phyloP scores from a whole-genome alignment of 2,329 filamentous ascomycete genomes.

The Harringtonia lauricola region DNA sequence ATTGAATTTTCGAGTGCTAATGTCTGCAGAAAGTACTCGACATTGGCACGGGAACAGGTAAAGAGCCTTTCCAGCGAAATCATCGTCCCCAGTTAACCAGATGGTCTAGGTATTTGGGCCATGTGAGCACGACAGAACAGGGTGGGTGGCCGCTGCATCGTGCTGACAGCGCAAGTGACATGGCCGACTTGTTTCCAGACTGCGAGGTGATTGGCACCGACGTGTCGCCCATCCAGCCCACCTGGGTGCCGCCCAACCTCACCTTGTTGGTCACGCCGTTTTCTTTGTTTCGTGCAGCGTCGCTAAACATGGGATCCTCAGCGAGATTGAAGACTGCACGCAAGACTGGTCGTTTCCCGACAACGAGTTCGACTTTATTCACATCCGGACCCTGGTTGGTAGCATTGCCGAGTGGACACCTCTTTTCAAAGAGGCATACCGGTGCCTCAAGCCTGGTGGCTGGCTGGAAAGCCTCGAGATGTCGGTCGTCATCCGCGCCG shows the following conservation, averaged over 20 bases:
- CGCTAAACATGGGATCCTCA: neutral
- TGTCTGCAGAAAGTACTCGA: slow-evolving; percentile 34
- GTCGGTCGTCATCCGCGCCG: too few relatives aligned
- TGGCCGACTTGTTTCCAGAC: slow-evolving; percentile 31
- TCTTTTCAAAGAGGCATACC: slow-evolving; percentile 14
- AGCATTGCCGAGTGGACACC: slow-evolving; percentile 15
- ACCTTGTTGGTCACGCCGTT: slow-evolving; percentile 4
- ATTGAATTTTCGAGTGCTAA: too few relatives aligned
- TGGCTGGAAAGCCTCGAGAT: slow-evolving; percentile 28
- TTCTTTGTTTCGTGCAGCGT: too few relatives aligned
- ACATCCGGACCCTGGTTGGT: slow-evolving; percentile 8
- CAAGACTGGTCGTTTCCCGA: slow-evolving; percentile 28
- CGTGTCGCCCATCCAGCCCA: slow-evolving; percentile 31
- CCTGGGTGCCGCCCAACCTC: slow-evolving; percentile 29
- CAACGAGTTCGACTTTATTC: neutral
- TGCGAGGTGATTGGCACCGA: slow-evolving; percentile 33
- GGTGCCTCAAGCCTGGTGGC: slow-evolving; percentile 32
- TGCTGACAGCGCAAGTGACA: slow-evolving; percentile 15
- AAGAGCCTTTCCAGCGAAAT: too few relatives aligned
- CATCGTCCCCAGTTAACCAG: neutral
- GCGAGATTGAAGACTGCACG: slow-evolving; percentile 25
- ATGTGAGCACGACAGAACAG: slow-evolving; percentile 7
- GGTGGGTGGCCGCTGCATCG: too few relatives aligned
- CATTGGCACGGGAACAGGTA: slow-evolving; percentile 37
- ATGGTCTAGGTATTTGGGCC: slow-evolving; percentile 19